These are phyloP conservation scores for Blastosporella zonata DNA, from an alignment of 1,284 basidiomycete genomes.

Conservation along the genomic window DNA sequence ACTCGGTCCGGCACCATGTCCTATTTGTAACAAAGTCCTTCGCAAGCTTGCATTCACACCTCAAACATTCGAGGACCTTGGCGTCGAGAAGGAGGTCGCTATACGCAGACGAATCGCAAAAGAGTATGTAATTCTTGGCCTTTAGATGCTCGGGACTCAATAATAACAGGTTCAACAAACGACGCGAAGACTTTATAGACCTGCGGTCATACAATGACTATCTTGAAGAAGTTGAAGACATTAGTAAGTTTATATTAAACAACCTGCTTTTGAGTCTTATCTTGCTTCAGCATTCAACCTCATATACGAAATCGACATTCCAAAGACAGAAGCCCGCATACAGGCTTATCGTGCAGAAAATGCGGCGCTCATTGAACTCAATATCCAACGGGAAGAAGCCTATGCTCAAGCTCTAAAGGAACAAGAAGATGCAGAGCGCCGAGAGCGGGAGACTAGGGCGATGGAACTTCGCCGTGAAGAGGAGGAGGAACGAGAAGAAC, in stretches of 20 bases:
- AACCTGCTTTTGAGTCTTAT: constrained; percentile 6
- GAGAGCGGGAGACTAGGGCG: constrained; percentile 71
- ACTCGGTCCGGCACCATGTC: constrained; percentile 95
- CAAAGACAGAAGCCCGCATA: constrained; percentile 83
- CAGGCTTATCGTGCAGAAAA: constrained; percentile 79
- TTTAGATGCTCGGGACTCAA: not conserved
- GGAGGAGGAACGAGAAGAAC: constrained; percentile 74
- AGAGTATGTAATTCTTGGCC: constrained; percentile 45
- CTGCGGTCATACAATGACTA: constrained; percentile 93
- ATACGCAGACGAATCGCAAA: constrained; percentile 85
- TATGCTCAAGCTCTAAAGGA: constrained; percentile 68
- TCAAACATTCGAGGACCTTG: constrained; percentile 96
- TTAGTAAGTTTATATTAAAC: constrained; percentile 56
- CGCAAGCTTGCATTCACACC: constrained; percentile 93
- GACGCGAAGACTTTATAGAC: constrained; percentile 84
- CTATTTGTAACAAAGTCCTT: constrained; percentile 87
- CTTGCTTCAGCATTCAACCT: constrained; percentile 82
- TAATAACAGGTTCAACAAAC: constrained; percentile 82
- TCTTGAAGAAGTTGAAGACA: constrained; percentile 93
- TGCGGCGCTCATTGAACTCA: constrained; percentile 74
- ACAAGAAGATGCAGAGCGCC: constrained; percentile 70
- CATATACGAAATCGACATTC: constrained; percentile 87
- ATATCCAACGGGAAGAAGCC: constrained; percentile 73
- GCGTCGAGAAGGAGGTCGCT: constrained; percentile 95
- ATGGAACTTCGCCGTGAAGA: constrained; percentile 66